A percentile compares a stretch with the other conserved stretches of the same genome.
Conservation (phyloP, 1,284 basidiomycete species). For the Vanrija sp. region DNA sequence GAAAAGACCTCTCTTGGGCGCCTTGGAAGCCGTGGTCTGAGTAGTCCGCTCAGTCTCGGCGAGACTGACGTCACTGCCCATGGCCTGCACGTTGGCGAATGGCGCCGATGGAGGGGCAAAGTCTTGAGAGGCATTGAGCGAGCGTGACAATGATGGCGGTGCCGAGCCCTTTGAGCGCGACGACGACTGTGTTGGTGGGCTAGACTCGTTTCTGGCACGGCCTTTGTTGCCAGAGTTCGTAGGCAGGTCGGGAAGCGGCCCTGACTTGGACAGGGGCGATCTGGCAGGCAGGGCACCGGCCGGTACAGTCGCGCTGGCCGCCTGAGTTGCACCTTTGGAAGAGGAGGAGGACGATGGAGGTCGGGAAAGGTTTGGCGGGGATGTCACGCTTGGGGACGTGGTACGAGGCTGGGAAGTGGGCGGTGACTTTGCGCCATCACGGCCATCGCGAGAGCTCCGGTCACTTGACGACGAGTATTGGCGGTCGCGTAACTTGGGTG, state of each 20-base stretch:
- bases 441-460: no score
- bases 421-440: no score
- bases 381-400: no score
- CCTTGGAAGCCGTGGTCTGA: constrained; percentile 18
- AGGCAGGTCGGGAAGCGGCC: no score
- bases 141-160: constrained; percentile 15
- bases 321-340: no score
- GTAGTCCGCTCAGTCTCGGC: constrained; percentile 43
- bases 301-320: background rate
- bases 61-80: constrained; percentile 36
- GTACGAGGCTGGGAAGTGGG: no score
- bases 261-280: no score
- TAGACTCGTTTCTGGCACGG: constrained; percentile 12
- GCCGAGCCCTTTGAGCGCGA: constrained; percentile 8
- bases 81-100: constrained; percentile 30
- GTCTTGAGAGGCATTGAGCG: constrained; percentile 12
- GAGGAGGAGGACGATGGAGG: no score
- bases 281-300: no score
- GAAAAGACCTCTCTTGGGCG: constrained; percentile 54
- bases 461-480: constrained; percentile 6
- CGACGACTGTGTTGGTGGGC: constrained; percentile 6
- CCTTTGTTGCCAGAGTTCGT: constrained; percentile 5
- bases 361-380: no score
- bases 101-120: constrained; percentile 28
- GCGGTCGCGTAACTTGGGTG: constrained; percentile 10